Base-by-base conservation (phyloP, 2,329 filamentous ascomycete genomes). In the Colletotrichum siamense region DNA sequence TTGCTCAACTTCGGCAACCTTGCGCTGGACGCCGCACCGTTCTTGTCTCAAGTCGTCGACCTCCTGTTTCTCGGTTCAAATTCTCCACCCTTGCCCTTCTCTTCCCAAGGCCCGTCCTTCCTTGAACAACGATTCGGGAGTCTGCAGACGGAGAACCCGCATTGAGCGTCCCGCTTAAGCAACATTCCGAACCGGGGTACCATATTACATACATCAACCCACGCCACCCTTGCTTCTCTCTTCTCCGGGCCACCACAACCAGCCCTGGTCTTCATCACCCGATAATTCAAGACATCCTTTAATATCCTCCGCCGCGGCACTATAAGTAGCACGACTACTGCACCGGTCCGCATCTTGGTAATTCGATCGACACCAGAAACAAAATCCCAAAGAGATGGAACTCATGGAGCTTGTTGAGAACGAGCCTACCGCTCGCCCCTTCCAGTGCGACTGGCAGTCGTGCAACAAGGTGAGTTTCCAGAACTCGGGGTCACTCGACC, bases 391-490 rank as follows among this genome's bases (percentile, higher is more conserved):
- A 82, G 82, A 82, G 76, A 92, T 93, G 92, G 92, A 93, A 84
- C 88, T 93, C 80, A 88, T 92, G 85, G 91, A 93, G 83, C 86
- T 93, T 79, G 91, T 93, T 77, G 91, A 93, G 77, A 91, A 92
- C 82, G 91, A 93, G 86, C 89, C 90, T 66, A 89, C 89, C 73
- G 87, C 90, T 84, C 90, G 92, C 79, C 91, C 91, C 44, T 93
- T 92, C 82, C 88, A 91, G 85, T 93, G 92, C 82, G 90, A 92
- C 80, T 93, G 92, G 92, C 85, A 90, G 77, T 84, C 86, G 26
- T 93, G 92, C 83, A 89, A 86, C 80, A 93, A 93, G 88, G 91
- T 93, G 84, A 75, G 87, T 82, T 52, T 55, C 32, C 55, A 64
- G 24, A 22, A 30, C 32, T 26, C 22, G 8, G 32, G 16, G 22